Percentiles rank a stretch among this genome's conserved stretches.
phyloP scores from a whole-genome alignment of 2,329 filamentous ascomycete genomes.

The Ophiostoma triangulosporum region DNA sequence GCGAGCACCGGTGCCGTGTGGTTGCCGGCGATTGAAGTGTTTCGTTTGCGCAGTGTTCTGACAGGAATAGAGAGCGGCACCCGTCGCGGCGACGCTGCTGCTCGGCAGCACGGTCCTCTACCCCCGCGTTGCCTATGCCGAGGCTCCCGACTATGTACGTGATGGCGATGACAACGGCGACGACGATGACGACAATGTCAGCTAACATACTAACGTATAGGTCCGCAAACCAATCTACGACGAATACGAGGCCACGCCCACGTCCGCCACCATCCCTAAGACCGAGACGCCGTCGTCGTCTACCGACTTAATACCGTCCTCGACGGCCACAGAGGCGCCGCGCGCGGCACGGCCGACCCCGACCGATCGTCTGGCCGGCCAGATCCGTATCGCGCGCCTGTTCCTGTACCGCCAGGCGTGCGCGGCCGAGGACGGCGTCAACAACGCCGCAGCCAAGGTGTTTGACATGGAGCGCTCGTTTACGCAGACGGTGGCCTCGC shows the following conservation, averaged over 20 bases:
- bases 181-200: not conserved
- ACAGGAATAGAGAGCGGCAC: constrained; percentile 33
- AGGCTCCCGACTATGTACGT: constrained; percentile 26
- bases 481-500: constrained; percentile 74
- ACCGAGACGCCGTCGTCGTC: constrained; percentile 6
- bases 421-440: constrained; percentile 67
- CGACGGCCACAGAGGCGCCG: constrained; percentile 22
- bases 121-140: constrained; percentile 36
- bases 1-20: no score
- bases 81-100: constrained; percentile 38
- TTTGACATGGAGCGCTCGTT: constrained; percentile 81
- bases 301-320: constrained; percentile 5
- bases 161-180: no score
- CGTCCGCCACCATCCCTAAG: constrained; percentile 12
- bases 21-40: no score
- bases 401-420: constrained; percentile 66
- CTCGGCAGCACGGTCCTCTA: constrained; percentile 34
- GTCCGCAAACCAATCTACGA: constrained; percentile 70
- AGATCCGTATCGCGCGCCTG: constrained; percentile 69
- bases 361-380: constrained; percentile 74
- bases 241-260: constrained; percentile 34
- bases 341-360: constrained; percentile 49
- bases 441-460: constrained; percentile 64
- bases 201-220: constrained; percentile 17
- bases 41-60: not conserved